phyloP scores from a whole-genome alignment of 306 rosid genomes.

The Cicer cuneatum region DNA sequence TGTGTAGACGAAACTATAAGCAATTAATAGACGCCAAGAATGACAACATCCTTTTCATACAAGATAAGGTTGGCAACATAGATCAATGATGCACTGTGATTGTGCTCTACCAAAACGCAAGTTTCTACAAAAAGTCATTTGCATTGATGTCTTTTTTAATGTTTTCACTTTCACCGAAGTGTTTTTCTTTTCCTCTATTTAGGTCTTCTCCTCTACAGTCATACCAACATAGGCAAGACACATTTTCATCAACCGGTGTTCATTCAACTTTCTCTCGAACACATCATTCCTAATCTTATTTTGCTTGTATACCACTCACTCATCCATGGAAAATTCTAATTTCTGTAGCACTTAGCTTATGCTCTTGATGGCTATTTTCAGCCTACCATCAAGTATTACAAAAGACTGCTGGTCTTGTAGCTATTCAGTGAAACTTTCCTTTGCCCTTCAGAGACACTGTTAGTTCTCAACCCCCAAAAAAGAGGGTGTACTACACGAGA shows the following conservation, averaged over 20 bases:
- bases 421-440: neutral
- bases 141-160: constrained; percentile 11
- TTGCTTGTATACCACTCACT: too few species aligned
- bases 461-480: neutral
- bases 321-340: neutral
- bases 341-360: constrained; percentile 12
- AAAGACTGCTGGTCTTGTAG: neutral
- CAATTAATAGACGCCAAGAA: constrained; percentile 18
- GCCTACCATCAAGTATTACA: neutral
- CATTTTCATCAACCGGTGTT: constrained; percentile 3
- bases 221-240: constrained; percentile 2
- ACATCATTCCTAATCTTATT: neutral
- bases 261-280: neutral
- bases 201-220: neutral
- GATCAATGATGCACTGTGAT: neutral
- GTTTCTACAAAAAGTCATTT: constrained; percentile 18
- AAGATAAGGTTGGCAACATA: neutral
- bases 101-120: constrained; percentile 3
- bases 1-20: neutral
- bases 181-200: constrained; percentile 18
- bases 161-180: neutral
- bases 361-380: constrained; percentile 8
- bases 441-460: neutral
- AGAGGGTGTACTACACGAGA: neutral
- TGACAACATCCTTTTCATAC: neutral